Evolutionary conservation across 1,284 basidiomycete genomes (phyloP).

Genomic region (Marasmius tenuissimus): DNA sequence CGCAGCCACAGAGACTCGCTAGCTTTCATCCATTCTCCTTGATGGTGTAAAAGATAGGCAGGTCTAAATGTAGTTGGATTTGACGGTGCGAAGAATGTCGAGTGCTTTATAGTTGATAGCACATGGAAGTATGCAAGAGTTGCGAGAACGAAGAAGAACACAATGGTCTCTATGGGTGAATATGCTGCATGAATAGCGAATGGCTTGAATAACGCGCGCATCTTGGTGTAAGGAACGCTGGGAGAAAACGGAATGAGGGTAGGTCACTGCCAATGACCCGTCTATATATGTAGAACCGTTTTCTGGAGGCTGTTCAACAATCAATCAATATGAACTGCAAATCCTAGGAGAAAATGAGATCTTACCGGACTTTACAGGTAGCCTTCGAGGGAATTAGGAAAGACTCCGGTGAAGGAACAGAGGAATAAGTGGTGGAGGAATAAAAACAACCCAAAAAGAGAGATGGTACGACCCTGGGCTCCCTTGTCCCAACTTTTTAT

Average conservation of each 20-base stretch:
- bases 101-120: slow-evolving; percentile 81
- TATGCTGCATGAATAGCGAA: slow-evolving; percentile 66
- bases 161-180: slow-evolving; percentile 82
- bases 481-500: background rate
- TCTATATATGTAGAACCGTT: background rate
- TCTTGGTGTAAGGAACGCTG: slow-evolving; percentile 17
- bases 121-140: slow-evolving; percentile 93
- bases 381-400: no score
- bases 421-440: no score
- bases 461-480: background rate
- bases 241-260: no score
- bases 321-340: background rate
- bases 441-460: background rate
- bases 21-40: slow-evolving; percentile 57
- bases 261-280: background rate
- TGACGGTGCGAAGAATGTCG: slow-evolving; percentile 61
- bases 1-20: slow-evolving; percentile 50
- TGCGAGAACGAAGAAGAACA: slow-evolving; percentile 82
- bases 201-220: slow-evolving; percentile 59
- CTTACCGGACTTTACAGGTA: background rate
- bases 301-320: background rate
- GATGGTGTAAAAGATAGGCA: slow-evolving; percentile 50
- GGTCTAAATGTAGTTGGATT: slow-evolving; percentile 46
- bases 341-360: background rate
- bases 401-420: no score